Evolutionary conservation across 2,329 filamentous ascomycete species (phyloP).

Genomic region (Beauveria varroae): DNA sequence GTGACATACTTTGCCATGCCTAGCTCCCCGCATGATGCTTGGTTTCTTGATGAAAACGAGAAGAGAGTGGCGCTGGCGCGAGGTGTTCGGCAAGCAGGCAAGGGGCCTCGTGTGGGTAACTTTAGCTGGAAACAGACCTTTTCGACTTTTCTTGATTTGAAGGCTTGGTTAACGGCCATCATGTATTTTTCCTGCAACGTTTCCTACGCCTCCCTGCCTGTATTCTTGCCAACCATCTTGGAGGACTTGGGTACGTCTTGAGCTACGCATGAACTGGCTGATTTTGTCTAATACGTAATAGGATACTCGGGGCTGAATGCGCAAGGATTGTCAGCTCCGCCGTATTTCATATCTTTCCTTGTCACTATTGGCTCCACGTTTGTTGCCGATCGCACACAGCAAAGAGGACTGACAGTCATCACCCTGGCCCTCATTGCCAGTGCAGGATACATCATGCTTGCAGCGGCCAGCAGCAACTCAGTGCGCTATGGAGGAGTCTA

Average conservation of each 20-base stretch:
- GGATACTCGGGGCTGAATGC: constrained; percentile 29
- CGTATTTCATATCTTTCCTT: constrained; percentile 32
- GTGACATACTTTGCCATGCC: constrained; percentile 25
- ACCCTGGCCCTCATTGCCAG: constrained; percentile 15
- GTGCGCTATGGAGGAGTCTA: constrained; percentile 30
- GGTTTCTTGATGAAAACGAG: constrained; percentile 23
- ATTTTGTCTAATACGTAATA: neutral
- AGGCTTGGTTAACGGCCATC: constrained; percentile 16
- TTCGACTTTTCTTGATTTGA: constrained; percentile 27
- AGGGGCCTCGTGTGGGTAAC: constrained; percentile 9
- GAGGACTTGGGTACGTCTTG: constrained; percentile 23
- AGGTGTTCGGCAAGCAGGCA: constrained; percentile 17
- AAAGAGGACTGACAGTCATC: constrained; percentile 27
- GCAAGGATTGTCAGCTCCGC: constrained; percentile 33
- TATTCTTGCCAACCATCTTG: constrained; percentile 35
- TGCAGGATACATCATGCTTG: constrained; percentile 21
- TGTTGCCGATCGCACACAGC: constrained; percentile 27
- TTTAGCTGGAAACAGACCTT: constrained; percentile 25
- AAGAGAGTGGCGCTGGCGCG: constrained; percentile 17
- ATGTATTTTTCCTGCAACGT: constrained; percentile 33
- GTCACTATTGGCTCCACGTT: constrained; percentile 23
- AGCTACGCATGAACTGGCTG: neutral
- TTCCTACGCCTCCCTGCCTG: constrained; percentile 31
- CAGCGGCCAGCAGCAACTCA: constrained; percentile 14
- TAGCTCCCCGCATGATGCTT: constrained; percentile 21